Base-by-base conservation (phyloP, 1,139 yeast species). In the Candida glucosophila region DNA sequence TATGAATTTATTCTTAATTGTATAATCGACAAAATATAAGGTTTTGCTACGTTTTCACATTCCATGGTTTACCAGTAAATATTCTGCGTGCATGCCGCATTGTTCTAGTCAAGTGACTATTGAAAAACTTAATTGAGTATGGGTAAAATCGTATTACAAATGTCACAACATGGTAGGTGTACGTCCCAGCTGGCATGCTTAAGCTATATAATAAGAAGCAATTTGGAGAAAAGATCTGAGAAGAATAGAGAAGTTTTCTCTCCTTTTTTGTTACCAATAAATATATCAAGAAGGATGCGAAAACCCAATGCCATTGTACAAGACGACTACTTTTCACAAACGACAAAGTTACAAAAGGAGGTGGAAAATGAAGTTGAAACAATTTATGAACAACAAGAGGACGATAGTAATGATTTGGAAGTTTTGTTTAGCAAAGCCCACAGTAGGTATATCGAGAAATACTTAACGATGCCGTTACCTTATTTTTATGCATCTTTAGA, bases 401-500 rank as follows among this genome's bases (percentile, higher is more conserved):
- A n/a, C n/a, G n/a, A n/a, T n/a, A n/a, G n/a, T n/a, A n/a, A n/a
- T n/a, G n/a, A n/a, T n/a, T n/a, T n/a, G n/a, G n/a, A n/a, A n/a
- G n/a, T n/a, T n/a, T n/a, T n/a, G n/a, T n/a, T n/a, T n/a, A n/a
- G n/a, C n/a, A n/a, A n/a, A n/a, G n/a, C n/a, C n/a, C 58, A 52
- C 31, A 19, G 38, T 6, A 22, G 31, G 6, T 51, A 40, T 23
- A 27, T 42, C 6, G 18, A 33, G 15, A 30, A 26, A 14, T 59
- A 63, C 23, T 52, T 81, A 14, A 38, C 33, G 12, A 50, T 47
- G 15, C 58, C 64, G 15, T 60, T 81, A 15, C 80, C 86, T 0
- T 39, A 49, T 3, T 43, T 52, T 22, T 69, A 63, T 50, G 51
- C 55, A 25, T 55, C 59, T 0, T 58, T 83, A 24, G 97, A 90